Evolutionary conservation across 2,329 filamentous ascomycete genomes (phyloP), one percentile per base, ranked within the genome.

Genomic region (Xylaria sp.): DNA sequence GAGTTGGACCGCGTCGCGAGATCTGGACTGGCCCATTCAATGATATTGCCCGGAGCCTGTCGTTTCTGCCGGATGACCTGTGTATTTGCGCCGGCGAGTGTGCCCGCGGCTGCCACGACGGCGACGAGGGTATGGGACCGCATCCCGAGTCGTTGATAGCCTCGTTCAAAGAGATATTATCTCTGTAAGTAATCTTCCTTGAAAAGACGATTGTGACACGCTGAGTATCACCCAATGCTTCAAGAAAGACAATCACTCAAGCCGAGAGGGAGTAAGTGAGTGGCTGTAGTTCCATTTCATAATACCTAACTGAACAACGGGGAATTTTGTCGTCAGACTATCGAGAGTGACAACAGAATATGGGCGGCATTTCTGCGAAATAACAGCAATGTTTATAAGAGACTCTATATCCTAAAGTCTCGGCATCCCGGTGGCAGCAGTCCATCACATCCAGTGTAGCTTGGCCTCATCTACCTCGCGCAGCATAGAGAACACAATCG

Each of bases 391-490:
- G 28, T 39, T 55, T 56, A 48, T 58, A 59, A 44, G 34, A n/a
- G 25, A 23, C 50, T 46, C 41, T 28, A 20, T 65, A 32, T 28
- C 18, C 37, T 62, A 15, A n/a, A 18, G 3, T 23, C 54, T 62
- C n/a, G 15, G 39, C 44, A 32, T 39, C 41, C 64, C 39, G 34
- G 41, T 46, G 8, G 41, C 25, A 55, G 32, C 59, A 15, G 12
- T 34, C 50, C 13, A 37, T 46, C 48, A 1, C 15, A 69, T 48
- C 46, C 12, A 48, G 3, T 51, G 69, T 72, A 15, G 52, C 74
- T 50, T 76, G 74, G n/a, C 71, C 75, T 7, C 72, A 76, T 9
- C 72, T 74, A 4, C 75, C 74, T 0, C 65, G 72, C 12, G 15
- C 50, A 54, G 72, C 13, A 15, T 39, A 54, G 18, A 56, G 39